Percentiles rank a stretch among this genome's conserved stretches.
Evolutionary conservation across 768 basidiomycete species (phyloP).

Genomic region (Tylopilus felleus): DNA sequence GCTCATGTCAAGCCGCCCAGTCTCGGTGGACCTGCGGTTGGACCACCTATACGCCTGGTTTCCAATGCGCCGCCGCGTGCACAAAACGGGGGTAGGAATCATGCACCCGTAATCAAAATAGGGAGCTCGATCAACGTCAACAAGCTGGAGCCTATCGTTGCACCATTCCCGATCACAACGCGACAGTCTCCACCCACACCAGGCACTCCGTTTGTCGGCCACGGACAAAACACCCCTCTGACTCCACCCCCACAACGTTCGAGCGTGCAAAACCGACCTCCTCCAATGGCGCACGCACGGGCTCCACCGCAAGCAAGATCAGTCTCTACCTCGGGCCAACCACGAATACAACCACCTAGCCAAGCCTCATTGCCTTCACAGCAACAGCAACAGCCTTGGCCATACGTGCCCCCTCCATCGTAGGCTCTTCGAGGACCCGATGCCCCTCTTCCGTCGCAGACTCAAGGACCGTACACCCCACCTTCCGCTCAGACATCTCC

Average conservation of each 20-base stretch:
- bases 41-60: conserved; percentile 40
- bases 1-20: conserved; percentile 42
- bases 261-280: conserved; percentile 41
- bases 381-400: conserved; percentile 22
- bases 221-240: conserved; percentile 31
- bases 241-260: conserved; percentile 55
- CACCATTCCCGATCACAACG: conserved; percentile 80
- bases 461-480: too few species aligned
- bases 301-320: conserved; percentile 30
- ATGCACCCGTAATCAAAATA: conserved; percentile 58
- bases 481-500: background rate
- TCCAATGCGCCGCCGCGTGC: conserved; percentile 54
- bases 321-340: conserved; percentile 26
- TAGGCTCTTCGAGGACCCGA: conserved; percentile 29
- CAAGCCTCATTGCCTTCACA: conserved; percentile 17
- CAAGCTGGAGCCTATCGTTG: conserved; percentile 73
- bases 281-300: conserved; percentile 38
- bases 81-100: conserved; percentile 89
- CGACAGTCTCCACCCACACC: conserved; percentile 40
- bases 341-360: conserved; percentile 39
- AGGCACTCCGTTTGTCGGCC: conserved; percentile 37
- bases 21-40: conserved; percentile 32
- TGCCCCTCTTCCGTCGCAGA: conserved; percentile 29
- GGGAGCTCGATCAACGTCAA: conserved; percentile 41
- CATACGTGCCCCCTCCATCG: conserved; percentile 20